phyloP scores from a whole-genome alignment of 306 rosid species.

The Castanospermum australe region DNA sequence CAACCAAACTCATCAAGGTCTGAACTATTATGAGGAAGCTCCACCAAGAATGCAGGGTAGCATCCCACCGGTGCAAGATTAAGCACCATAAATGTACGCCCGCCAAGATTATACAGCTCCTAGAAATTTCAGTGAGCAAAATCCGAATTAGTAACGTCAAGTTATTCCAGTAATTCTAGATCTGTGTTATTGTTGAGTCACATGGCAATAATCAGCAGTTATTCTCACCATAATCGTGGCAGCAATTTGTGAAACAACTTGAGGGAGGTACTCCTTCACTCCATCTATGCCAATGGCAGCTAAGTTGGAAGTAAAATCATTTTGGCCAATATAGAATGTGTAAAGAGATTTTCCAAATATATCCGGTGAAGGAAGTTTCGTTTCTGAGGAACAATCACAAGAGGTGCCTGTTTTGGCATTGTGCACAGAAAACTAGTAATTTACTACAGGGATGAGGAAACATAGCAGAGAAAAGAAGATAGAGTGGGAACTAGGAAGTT shows the following conservation, averaged over 20 bases:
- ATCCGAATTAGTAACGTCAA: neutral
- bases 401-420: neutral
- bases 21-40: conserved; percentile 55
- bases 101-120: conserved; percentile 79
- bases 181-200: neutral
- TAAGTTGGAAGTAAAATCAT: conserved; percentile 81
- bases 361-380: conserved; percentile 57
- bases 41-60: conserved; percentile 65
- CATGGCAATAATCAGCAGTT: neutral
- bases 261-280: conserved; percentile 67
- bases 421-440: neutral
- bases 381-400: conserved; percentile 35
- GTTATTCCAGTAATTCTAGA: neutral
- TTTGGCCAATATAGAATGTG: conserved; percentile 85
- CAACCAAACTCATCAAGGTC: conserved; percentile 82
- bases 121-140: conserved; percentile 28
- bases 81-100: conserved; percentile 67
- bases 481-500: neutral
- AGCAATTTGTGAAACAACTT: conserved; percentile 70
- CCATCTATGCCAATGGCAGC: conserved; percentile 58
- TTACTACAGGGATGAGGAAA: neutral
- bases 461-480: neutral
- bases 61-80: conserved; percentile 94
- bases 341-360: conserved; percentile 74
- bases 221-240: conserved; percentile 58